phyloP scores from a whole-genome alignment of 371 early-diverging fungal genomes.

The Syncephalastrum contaminatum region DNA sequence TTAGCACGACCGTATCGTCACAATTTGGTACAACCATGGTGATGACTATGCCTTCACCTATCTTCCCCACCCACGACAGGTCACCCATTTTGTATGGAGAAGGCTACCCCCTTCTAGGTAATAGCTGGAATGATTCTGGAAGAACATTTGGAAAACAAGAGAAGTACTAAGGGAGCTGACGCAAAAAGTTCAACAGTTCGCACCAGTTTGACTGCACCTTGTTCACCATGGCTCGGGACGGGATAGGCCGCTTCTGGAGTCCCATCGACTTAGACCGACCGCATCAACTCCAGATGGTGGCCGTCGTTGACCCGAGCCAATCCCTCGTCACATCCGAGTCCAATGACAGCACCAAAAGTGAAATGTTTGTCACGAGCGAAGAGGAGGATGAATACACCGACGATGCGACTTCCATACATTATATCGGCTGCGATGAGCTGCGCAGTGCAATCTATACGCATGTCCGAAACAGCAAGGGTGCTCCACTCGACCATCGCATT shows the following conservation, averaged over 20 bases:
- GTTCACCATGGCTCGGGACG: slow-evolving; percentile 72
- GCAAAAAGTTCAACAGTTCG: too few relatives aligned
- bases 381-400: slow-evolving; percentile 18
- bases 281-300: slow-evolving; percentile 61
- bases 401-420: slow-evolving; percentile 60
- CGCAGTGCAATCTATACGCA: slow-evolving; percentile 43
- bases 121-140: slow-evolving; percentile 16
- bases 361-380: background rate
- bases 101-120: slow-evolving; percentile 27
- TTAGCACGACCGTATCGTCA: slow-evolving; percentile 68
- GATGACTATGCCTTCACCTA: slow-evolving; percentile 60
- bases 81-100: slow-evolving; percentile 72
- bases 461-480: slow-evolving; percentile 28
- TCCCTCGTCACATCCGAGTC: slow-evolving; percentile 58
- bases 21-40: slow-evolving; percentile 61
- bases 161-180: background rate
- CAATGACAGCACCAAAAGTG: slow-evolving; percentile 6
- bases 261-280: slow-evolving; percentile 47
- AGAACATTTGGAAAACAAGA: too few relatives aligned
- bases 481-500: slow-evolving; percentile 33
- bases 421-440: slow-evolving; percentile 62
- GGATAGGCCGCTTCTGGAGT: slow-evolving; percentile 80
- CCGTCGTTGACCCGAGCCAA: slow-evolving; percentile 71
- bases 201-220: slow-evolving; percentile 46
- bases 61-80: slow-evolving; percentile 68